A percentile compares a stretch with the other conserved stretches of the same genome.
phyloP scores from a whole-genome alignment of 371 early-diverging fungal genomes.

The Fennellomyces sp. region DNA sequence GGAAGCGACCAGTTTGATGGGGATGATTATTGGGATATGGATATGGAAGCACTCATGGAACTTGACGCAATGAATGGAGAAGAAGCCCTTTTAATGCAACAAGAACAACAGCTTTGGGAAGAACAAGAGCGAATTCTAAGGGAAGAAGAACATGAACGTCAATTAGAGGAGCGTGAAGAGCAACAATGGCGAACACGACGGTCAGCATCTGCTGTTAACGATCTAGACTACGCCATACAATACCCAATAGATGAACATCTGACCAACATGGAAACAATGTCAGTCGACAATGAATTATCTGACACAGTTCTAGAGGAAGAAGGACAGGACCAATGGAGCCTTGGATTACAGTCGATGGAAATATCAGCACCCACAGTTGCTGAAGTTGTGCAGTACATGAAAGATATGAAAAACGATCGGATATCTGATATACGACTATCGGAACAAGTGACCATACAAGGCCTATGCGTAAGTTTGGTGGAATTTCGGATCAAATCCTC shows the following conservation, averaged over 20 bases:
- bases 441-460: background rate
- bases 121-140: background rate
- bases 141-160: background rate
- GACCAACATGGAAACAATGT: no score
- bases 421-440: background rate
- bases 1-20: background rate
- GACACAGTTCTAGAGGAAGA: background rate
- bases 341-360: background rate
- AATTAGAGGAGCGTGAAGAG: background rate
- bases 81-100: background rate
- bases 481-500: background rate
- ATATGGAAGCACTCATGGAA: background rate
- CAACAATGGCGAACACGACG: background rate
- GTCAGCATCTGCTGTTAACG: background rate
- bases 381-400: background rate
- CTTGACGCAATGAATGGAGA: background rate
- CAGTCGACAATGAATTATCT: no score
- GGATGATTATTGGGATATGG: background rate
- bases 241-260: no score
- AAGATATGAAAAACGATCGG: background rate
- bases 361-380: background rate
- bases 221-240: no score
- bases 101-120: background rate
- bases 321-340: background rate
- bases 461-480: background rate